These are phyloP conservation scores for Periconia sp. DNA, from an alignment of 2,329 filamentous ascomycete genomes.

Conservation along the genomic window DNA sequence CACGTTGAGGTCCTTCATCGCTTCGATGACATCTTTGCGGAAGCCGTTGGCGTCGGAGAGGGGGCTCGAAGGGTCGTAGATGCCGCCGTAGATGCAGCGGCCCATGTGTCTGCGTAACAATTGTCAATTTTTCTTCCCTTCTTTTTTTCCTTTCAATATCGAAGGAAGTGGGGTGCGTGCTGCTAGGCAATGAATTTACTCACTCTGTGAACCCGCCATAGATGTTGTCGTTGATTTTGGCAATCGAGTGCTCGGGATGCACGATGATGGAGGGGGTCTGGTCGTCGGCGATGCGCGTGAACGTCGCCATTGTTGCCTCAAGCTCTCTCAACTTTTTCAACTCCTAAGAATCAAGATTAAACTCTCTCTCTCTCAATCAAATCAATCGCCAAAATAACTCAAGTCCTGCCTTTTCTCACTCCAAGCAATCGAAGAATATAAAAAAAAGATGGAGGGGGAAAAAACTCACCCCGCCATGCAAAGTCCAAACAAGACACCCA, in stretches of 20 bases:
- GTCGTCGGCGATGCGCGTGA: slow-evolving; percentile 65
- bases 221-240: slow-evolving; percentile 76
- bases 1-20: slow-evolving; percentile 71
- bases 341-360: too few relatives aligned
- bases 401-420: too few relatives aligned
- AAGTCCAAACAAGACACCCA: too few relatives aligned
- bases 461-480: too few relatives aligned
- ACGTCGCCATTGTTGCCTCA: slow-evolving; percentile 71
- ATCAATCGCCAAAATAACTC: too few relatives aligned
- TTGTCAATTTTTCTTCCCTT: slow-evolving; percentile 21
- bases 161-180: too few relatives aligned
- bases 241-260: slow-evolving; percentile 65
- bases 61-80: slow-evolving; percentile 75
- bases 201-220: slow-evolving; percentile 86
- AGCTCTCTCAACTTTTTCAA: too few relatives aligned
- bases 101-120: slow-evolving; percentile 71
- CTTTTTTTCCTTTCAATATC: not conserved
- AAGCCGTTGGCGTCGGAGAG: slow-evolving; percentile 76
- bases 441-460: too few relatives aligned
- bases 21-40: slow-evolving; percentile 75
- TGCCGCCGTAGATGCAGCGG: slow-evolving; percentile 82
- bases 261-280: slow-evolving; percentile 67
- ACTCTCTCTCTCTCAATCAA: too few relatives aligned
- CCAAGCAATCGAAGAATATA: too few relatives aligned
- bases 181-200: slow-evolving; percentile 28